Evolutionary conservation across 305 asterid species (phyloP).

Genomic region (Petunia hybrid): DNA sequence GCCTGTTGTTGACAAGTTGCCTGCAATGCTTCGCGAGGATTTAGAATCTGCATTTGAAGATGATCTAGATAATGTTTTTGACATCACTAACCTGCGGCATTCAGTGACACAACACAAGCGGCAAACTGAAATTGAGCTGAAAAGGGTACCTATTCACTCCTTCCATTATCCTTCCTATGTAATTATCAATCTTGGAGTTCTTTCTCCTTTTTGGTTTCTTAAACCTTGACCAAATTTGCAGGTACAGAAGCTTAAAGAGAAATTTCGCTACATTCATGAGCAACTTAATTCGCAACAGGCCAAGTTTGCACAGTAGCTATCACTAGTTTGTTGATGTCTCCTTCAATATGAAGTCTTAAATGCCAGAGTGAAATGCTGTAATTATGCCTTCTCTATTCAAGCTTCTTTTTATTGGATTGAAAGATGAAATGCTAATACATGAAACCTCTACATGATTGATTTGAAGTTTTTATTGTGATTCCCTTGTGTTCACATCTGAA

Average conservation of each 20-base stretch:
- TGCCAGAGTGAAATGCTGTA: constrained; percentile 23
- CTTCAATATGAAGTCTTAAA: background rate
- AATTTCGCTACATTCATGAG: constrained; percentile 78
- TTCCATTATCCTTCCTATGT: constrained; percentile 18
- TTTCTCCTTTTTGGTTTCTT: constrained; percentile 31
- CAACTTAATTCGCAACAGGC: constrained; percentile 65
- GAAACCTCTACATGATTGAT: background rate
- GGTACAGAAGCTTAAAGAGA: constrained; percentile 86
- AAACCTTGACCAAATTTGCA: constrained; percentile 44
- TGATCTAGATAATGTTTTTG: constrained; percentile 76
- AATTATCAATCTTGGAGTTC: background rate
- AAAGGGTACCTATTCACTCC: constrained; percentile 58
- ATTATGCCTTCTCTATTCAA: constrained; percentile 2
- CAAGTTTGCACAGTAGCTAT: constrained; percentile 33
- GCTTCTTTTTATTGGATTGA: constrained; percentile 25
- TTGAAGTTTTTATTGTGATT: constrained; percentile 11
- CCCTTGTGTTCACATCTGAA: constrained; percentile 25
- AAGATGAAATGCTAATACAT: constrained; percentile 15
- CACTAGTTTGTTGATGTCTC: background rate
- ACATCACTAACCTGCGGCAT: constrained; percentile 74
- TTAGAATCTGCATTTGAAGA: constrained; percentile 89
- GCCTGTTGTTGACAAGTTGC: constrained; percentile 98
- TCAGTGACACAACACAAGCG: constrained; percentile 85
- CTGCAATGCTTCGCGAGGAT: constrained; percentile 92
- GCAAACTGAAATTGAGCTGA: constrained; percentile 87